These are phyloP conservation scores for Colletotrichum kahawae DNA, from an alignment of 2,329 filamentous ascomycete genomes.

Conservation along the genomic window DNA sequence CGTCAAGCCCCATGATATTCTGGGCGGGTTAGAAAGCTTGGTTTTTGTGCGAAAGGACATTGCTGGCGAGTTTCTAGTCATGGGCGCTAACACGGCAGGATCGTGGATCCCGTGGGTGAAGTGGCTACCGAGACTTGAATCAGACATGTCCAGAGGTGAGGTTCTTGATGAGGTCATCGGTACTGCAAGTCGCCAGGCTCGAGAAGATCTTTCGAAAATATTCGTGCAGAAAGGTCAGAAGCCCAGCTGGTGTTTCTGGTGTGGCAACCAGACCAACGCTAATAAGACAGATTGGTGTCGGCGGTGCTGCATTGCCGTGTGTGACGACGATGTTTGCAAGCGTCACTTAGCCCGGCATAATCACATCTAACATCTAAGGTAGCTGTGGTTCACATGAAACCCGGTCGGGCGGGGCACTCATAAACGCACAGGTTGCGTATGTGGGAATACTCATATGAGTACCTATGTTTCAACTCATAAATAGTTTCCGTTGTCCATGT, in stretches of 20 bases:
- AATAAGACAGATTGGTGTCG: constrained; percentile 10
- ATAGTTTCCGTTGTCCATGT: background rate
- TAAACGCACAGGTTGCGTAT: background rate
- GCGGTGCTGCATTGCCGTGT: constrained; percentile 11
- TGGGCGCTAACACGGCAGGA: constrained; percentile 8
- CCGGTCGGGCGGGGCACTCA: background rate
- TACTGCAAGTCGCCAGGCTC: background rate
- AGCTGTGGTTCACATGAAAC: background rate
- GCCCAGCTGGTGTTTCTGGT: constrained; percentile 20
- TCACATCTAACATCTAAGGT: background rate
- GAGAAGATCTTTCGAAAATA: background rate
- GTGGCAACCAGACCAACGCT: background rate
- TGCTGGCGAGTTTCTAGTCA: constrained; percentile 5
- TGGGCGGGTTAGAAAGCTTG: constrained; percentile 8
- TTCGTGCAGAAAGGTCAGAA: background rate
- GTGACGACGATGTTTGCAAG: background rate
- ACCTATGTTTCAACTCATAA: background rate
- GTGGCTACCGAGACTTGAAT: constrained; percentile 19
- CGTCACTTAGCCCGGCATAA: background rate
- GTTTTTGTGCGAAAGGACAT: constrained; percentile 19
- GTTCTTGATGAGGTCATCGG: background rate
- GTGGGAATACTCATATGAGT: too few relatives aligned
- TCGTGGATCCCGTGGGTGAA: constrained; percentile 21
- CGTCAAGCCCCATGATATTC: background rate
- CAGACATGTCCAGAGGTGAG: constrained; percentile 9